Conservation (phyloP, 164 flowering plant species). For the Liquidambar formosana region DNA sequence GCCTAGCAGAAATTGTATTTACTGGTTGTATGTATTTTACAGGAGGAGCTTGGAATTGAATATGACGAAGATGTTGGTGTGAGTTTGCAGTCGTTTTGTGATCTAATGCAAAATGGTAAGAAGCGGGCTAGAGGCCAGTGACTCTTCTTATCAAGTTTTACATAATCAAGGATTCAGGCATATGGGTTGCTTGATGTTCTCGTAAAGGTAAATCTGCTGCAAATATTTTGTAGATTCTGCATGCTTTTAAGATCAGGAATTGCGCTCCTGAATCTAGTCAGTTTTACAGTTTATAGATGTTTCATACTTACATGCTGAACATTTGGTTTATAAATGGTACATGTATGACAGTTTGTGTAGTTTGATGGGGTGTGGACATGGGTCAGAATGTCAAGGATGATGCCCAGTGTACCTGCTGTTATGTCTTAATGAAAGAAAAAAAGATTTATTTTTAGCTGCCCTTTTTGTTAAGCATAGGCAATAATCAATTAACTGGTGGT, state of each 20-base stretch:
- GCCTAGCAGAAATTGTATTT: constrained; percentile 2
- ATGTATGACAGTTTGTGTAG: background rate
- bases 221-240: constrained; percentile 1
- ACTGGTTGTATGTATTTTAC: constrained; percentile 14
- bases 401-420: background rate
- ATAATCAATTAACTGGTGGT: no score
- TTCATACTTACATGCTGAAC: background rate
- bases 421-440: background rate
- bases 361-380: background rate
- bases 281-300: background rate
- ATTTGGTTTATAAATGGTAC: background rate
- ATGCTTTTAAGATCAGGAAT: background rate
- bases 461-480: no score
- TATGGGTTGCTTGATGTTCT: background rate
- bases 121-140: constrained; percentile 52
- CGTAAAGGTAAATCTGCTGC: background rate
- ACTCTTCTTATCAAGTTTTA: constrained; percentile 2
- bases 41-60: constrained; percentile 93
- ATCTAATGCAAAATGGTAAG: constrained; percentile 46
- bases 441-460: no score
- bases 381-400: background rate
- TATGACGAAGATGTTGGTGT: constrained; percentile 89
- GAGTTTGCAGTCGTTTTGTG: constrained; percentile 63
- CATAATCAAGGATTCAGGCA: background rate
- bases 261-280: background rate